Conservation (phyloP, 257 asterid species). For the Ophiorrhiza pumila region DNA sequence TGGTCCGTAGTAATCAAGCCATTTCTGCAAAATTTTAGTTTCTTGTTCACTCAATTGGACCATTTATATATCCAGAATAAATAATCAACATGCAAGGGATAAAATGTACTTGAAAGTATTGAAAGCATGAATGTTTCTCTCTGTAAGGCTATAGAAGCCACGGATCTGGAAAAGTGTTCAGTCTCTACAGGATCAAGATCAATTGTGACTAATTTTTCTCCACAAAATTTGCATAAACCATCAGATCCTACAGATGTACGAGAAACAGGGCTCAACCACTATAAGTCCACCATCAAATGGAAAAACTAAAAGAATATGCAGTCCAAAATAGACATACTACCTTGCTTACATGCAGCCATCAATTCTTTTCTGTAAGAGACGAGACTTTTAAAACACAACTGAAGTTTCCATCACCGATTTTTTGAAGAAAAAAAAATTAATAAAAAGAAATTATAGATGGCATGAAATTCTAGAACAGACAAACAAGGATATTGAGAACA, state of each 20-base stretch:
- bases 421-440: too few relatives aligned
- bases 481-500: too few relatives aligned
- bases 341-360: too few relatives aligned
- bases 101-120: slow-evolving; percentile 70
- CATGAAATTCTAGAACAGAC: too few relatives aligned
- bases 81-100: slow-evolving; percentile 10
- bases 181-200: slow-evolving; percentile 85
- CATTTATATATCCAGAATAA: slow-evolving; percentile 11
- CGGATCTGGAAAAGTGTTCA: slow-evolving; percentile 65
- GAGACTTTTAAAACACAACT: too few relatives aligned
- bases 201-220: slow-evolving; percentile 60
- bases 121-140: slow-evolving; percentile 60
- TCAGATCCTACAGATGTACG: slow-evolving; percentile 51
- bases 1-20: slow-evolving; percentile 87
- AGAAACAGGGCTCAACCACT: too few relatives aligned
- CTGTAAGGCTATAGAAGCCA: slow-evolving; percentile 63
- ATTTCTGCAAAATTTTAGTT: slow-evolving; percentile 49
- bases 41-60: slow-evolving; percentile 25
- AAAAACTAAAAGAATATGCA: too few relatives aligned
- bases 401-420: too few relatives aligned
- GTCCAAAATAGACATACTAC: too few relatives aligned
- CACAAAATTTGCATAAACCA: slow-evolving; percentile 69
- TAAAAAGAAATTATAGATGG: too few relatives aligned
- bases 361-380: too few relatives aligned
- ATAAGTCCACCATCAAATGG: too few relatives aligned